phyloP scores from a whole-genome alignment of 257 asterid genomes.

The Nicotiana knightiana region DNA sequence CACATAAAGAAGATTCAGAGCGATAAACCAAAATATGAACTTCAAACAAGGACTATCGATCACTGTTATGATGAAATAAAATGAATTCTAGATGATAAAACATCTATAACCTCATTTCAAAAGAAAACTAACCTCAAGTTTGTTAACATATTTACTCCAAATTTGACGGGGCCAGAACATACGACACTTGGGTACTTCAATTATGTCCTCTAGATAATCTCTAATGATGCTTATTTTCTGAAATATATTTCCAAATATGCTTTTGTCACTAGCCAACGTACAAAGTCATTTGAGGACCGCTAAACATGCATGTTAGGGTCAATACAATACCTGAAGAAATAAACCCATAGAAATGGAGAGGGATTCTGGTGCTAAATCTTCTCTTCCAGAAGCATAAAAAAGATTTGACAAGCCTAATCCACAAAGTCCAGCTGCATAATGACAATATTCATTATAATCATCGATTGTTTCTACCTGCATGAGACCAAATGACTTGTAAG shows the following conservation, averaged over 20 bases:
- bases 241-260: background rate
- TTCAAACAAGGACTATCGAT: too few relatives aligned
- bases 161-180: slow-evolving; percentile 94
- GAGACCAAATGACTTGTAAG: slow-evolving; percentile 11
- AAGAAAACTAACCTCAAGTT: slow-evolving; percentile 56
- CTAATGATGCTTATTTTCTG: slow-evolving; percentile 84
- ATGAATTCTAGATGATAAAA: background rate
- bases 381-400: slow-evolving; percentile 83
- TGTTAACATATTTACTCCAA: slow-evolving; percentile 78
- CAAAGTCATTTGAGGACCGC: background rate
- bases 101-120: too few relatives aligned
- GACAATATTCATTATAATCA: slow-evolving; percentile 90
- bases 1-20: background rate
- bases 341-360: slow-evolving; percentile 87
- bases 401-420: slow-evolving; percentile 84
- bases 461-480: slow-evolving; percentile 48
- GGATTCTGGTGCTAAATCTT: slow-evolving; percentile 57
- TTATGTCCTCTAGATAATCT: slow-evolving; percentile 37
- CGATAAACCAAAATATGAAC: too few relatives aligned
- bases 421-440: slow-evolving; percentile 89
- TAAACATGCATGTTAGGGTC: background rate
- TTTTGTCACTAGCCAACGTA: background rate
- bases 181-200: slow-evolving; percentile 63
- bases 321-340: slow-evolving; percentile 64
- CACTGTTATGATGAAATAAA: too few relatives aligned